phyloP scores from a whole-genome alignment of 169 alveolate species.

The Cryptosporidium meleagridis region DNA sequence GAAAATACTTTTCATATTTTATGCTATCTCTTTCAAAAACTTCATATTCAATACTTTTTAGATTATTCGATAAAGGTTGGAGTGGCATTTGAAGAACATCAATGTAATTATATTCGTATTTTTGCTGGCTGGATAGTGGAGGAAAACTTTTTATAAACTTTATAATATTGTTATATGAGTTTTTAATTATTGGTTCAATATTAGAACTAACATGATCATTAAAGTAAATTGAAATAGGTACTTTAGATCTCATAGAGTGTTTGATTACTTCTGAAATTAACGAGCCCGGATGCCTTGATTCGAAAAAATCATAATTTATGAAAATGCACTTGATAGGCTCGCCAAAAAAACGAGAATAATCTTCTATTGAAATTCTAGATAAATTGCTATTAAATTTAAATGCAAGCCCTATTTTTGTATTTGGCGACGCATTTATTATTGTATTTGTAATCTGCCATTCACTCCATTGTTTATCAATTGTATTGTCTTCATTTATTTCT shows the following conservation, averaged over 20 bases:
- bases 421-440: background rate
- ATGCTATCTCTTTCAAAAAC: slow-evolving; percentile 84
- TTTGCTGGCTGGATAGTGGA: slow-evolving; percentile 50
- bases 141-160: slow-evolving; percentile 28
- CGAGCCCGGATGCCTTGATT: background rate
- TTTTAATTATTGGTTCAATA: background rate
- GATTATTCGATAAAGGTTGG: slow-evolving; percentile 79
- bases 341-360: slow-evolving; percentile 32
- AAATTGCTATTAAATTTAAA: background rate
- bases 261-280: background rate
- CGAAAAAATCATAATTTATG: background rate
- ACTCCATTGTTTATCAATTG: slow-evolving; percentile 29
- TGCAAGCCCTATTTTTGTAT: slow-evolving; percentile 13
- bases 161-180: background rate
- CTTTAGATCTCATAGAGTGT: background rate
- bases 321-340: slow-evolving; percentile 51
- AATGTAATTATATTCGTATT: slow-evolving; percentile 49
- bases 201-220: background rate
- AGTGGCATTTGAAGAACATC: slow-evolving; percentile 74
- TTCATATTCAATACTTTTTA: slow-evolving; percentile 84
- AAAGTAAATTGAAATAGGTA: slow-evolving; percentile 27
- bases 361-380: background rate
- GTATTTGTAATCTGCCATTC: slow-evolving; percentile 17
- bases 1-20: slow-evolving; percentile 84
- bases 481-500: background rate